Conservation (phyloP, 257 asterid genomes). For the Solanum chiquidenum region DNA sequence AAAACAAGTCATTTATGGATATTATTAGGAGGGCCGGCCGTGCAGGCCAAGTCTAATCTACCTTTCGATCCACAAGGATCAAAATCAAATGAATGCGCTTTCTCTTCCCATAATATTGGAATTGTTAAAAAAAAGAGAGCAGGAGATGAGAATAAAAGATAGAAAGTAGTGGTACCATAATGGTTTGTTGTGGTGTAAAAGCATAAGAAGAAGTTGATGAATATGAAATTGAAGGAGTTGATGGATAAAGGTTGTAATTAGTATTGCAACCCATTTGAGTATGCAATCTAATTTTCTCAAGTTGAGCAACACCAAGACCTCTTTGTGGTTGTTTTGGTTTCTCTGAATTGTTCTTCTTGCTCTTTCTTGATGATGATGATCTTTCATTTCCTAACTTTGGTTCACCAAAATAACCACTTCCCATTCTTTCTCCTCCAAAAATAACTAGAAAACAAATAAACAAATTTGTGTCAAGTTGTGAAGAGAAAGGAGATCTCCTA, state of each 20-base stretch:
- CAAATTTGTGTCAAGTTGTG: not conserved
- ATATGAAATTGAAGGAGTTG: conserved; percentile 28
- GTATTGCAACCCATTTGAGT: conserved; percentile 48
- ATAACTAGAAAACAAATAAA: not conserved
- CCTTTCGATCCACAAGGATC: no score
- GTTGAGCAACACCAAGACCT: conserved; percentile 91
- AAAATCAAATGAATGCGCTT: not conserved
- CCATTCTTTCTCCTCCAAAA: conserved; percentile 20
- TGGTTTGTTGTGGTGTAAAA: conserved; percentile 36
- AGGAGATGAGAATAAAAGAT: not conserved
- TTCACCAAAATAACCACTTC: conserved; percentile 57
- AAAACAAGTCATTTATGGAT: no score
- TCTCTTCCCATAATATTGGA: not conserved
- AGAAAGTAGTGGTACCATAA: conserved; percentile 15
- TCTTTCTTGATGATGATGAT: conserved; percentile 41
- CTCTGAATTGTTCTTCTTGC: conserved; percentile 49
- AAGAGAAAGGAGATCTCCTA: conserved; percentile 14
- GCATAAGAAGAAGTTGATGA: conserved; percentile 36
- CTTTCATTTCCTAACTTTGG: conserved; percentile 34
- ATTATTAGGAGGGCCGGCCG: no score
- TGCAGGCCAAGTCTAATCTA: no score
- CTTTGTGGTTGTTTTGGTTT: conserved; percentile 88
- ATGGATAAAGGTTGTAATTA: conserved; percentile 32
- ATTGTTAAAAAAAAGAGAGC: not conserved
- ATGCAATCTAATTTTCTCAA: conserved; percentile 82